phyloP scores from a whole-genome alignment of 2,329 filamentous ascomycete species.

The Cryphonectria nitschkei region DNA sequence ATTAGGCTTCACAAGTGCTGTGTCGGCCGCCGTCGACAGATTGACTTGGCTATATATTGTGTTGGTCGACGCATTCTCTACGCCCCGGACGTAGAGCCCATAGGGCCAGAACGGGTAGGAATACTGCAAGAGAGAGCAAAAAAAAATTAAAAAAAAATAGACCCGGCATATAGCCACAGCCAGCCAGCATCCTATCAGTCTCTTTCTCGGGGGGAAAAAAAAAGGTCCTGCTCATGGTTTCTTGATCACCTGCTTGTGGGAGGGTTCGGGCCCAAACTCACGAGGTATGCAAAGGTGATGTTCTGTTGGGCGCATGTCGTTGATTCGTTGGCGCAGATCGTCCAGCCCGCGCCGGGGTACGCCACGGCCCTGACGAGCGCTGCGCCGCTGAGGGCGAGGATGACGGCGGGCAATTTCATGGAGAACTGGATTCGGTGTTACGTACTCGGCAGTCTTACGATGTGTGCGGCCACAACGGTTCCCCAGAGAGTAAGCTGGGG shows the following conservation, averaged over 20 bases:
- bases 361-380: background rate
- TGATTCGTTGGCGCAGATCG: conserved; percentile 11
- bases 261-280: background rate
- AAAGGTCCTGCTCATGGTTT: too few species aligned
- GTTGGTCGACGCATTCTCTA: conserved; percentile 8
- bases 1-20: conserved; percentile 33
- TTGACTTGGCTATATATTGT: conserved; percentile 7
- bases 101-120: conserved; percentile 17
- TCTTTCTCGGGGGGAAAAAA: background rate
- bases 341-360: conserved; percentile 11
- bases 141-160: too few species aligned
- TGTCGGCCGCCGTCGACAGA: conserved; percentile 19
- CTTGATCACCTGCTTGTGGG: too few species aligned
- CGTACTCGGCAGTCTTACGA: too few species aligned
- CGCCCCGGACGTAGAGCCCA: conserved; percentile 7
- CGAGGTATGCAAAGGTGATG: conserved; percentile 15
- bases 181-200: background rate
- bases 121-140: background rate
- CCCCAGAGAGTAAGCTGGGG: too few species aligned
- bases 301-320: conserved; percentile 13
- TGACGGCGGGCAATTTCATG: background rate
- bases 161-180: background rate
- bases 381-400: background rate
- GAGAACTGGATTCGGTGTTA: too few species aligned
- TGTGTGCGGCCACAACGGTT: too few species aligned